phyloP scores from a whole-genome alignment of 139 green algal species.

The Eudorina sp. region DNA sequence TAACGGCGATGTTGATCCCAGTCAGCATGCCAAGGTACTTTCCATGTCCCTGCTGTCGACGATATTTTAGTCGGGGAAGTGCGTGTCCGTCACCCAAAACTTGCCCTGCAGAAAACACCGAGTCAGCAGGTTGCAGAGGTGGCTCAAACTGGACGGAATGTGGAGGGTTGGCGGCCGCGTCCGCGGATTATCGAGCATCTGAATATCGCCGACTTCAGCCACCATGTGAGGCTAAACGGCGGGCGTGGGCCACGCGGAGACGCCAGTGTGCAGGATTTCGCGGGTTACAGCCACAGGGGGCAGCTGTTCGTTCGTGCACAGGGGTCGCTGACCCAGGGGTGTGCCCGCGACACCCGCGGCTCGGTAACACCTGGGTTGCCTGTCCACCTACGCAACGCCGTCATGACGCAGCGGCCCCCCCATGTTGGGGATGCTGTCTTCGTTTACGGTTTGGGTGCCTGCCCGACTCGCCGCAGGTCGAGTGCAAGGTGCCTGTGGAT shows the following conservation, averaged over 20 bases:
- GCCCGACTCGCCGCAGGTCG: slow-evolving; percentile 69
- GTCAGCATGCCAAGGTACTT: slow-evolving; percentile 54
- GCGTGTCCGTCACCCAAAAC: background rate
- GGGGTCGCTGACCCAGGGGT: too few relatives aligned
- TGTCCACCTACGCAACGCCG: too few relatives aligned
- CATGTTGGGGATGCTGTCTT: too few relatives aligned
- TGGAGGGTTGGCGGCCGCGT: slow-evolving; percentile 69
- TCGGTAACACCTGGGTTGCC: too few relatives aligned
- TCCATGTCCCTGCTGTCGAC: slow-evolving; percentile 29
- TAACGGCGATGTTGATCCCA: slow-evolving; percentile 56
- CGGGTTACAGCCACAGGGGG: too few relatives aligned
- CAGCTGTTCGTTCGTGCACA: too few relatives aligned
- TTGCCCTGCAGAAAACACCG: slow-evolving; percentile 63
- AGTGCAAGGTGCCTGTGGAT: slow-evolving; percentile 73
- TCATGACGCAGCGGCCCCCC: too few relatives aligned
- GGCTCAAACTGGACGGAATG: slow-evolving; percentile 37
- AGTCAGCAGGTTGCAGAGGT: slow-evolving; percentile 70
- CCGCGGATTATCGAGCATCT: slow-evolving; percentile 81
- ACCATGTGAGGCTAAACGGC: slow-evolving; percentile 67
- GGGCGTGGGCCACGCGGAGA: too few relatives aligned
- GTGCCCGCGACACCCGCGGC: too few relatives aligned
- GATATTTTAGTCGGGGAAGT: background rate
- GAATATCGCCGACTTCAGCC: slow-evolving; percentile 79
- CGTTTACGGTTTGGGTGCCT: too few relatives aligned
- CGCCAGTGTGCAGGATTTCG: too few relatives aligned